These are phyloP conservation scores for Xeromyces bisporus DNA, from an alignment of 495 filamentous ascomycete species.

Conservation along the genomic window DNA sequence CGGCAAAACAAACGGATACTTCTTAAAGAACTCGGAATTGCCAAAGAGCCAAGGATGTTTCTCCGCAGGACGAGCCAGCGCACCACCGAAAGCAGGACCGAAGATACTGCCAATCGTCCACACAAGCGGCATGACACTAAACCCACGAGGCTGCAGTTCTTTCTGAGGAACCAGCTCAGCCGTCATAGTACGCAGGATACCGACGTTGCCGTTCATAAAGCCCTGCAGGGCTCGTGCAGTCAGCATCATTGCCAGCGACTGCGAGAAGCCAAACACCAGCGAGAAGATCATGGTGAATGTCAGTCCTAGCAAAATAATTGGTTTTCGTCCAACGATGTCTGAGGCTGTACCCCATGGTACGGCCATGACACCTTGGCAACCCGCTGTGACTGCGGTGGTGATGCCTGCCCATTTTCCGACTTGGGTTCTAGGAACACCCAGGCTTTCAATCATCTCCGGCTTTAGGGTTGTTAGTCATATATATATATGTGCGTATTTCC, in stretches of 20 bases:
- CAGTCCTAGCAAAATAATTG: conserved; percentile 51
- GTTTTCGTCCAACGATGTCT: conserved; percentile 59
- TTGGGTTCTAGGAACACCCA: conserved; percentile 52
- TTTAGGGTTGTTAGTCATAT: too few relatives aligned
- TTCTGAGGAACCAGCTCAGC: conserved; percentile 68
- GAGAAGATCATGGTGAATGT: conserved; percentile 56
- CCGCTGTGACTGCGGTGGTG: conserved; percentile 53
- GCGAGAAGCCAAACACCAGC: conserved; percentile 63
- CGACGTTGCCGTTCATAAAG: conserved; percentile 59
- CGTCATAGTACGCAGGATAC: conserved; percentile 68
- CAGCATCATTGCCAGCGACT: conserved; percentile 53
- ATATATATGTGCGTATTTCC: too few relatives aligned
- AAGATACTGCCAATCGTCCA: conserved; percentile 77
- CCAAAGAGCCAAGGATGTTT: conserved; percentile 55
- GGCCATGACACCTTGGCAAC: conserved; percentile 55
- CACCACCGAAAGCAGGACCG: conserved; percentile 74
- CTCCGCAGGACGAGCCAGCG: conserved; percentile 57
- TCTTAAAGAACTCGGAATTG: conserved; percentile 44
- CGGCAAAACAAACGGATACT: conserved; percentile 66
- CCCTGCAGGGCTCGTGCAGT: conserved; percentile 50
- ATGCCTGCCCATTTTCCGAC: conserved; percentile 66
- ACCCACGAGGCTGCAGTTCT: conserved; percentile 66
- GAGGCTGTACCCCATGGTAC: conserved; percentile 66
- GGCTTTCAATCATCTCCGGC: conserved; percentile 73
- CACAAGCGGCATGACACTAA: conserved; percentile 69